Conservation (phyloP, 2,329 filamentous ascomycete species). For the Leptographium flavum region DNA sequence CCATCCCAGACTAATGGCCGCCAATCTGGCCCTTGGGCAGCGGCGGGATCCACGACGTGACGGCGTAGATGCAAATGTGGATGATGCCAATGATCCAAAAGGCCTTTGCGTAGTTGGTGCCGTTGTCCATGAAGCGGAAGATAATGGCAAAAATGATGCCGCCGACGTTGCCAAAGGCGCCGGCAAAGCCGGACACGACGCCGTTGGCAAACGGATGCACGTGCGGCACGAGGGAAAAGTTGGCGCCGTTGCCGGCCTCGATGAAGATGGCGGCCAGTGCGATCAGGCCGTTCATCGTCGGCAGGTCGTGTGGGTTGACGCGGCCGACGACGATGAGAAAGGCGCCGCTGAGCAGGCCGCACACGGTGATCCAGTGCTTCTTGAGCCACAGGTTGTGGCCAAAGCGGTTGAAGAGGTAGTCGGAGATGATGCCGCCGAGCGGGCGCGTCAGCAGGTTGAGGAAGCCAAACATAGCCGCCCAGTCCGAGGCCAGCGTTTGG, state of each 20-base stretch:
- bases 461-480: conserved; percentile 62
- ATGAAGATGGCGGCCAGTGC: conserved; percentile 68
- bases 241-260: conserved; percentile 74
- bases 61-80: conserved; percentile 53
- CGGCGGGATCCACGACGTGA: conserved; percentile 40
- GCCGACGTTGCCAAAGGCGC: conserved; percentile 70
- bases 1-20: conserved; percentile 18
- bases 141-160: conserved; percentile 74
- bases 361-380: conserved; percentile 45
- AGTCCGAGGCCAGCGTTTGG: conserved; percentile 41
- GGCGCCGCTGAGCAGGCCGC: conserved; percentile 46
- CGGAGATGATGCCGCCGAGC: conserved; percentile 44
- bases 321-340: conserved; percentile 47
- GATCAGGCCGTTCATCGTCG: conserved; percentile 62
- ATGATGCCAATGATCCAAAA: conserved; percentile 77
- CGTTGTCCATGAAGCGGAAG: conserved; percentile 56
- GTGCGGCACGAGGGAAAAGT: conserved; percentile 77
- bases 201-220: conserved; percentile 75
- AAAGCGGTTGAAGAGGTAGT: conserved; percentile 29
- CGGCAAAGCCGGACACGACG: conserved; percentile 60
- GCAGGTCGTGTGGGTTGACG: conserved; percentile 44
- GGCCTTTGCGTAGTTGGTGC: conserved; percentile 50
- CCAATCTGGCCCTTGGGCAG: conserved; percentile 39
- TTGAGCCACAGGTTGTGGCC: conserved; percentile 26
- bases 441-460: conserved; percentile 57